These are phyloP conservation scores for Hippophae rhamnoides DNA, from an alignment of 306 rosid species.

Conservation along the genomic window DNA sequence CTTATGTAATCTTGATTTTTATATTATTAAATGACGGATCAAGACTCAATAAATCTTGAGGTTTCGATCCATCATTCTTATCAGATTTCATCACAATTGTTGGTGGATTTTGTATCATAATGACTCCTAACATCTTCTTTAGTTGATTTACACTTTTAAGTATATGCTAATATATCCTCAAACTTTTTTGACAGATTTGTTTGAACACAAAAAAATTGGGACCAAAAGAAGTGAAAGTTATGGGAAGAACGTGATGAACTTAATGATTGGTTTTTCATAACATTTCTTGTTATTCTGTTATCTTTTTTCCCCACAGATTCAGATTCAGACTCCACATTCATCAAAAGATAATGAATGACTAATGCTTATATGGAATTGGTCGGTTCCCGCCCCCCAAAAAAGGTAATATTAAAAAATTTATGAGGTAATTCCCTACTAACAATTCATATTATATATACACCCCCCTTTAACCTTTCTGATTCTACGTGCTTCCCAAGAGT, in stretches of 20 bases:
- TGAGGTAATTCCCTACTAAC: constrained; percentile 40
- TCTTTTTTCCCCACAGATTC: constrained; percentile 31
- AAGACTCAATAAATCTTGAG: no score
- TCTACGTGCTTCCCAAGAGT: constrained; percentile 37
- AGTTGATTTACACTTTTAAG: no score
- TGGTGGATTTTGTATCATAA: no score
- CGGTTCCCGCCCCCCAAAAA: constrained; percentile 55
- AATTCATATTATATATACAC: constrained; percentile 28
- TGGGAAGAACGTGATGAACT: constrained; percentile 62
- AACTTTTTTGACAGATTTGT: no score
- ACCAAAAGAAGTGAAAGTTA: constrained; percentile 35
- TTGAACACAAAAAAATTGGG: no score
- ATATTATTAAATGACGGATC: no score
- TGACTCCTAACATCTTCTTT: no score
- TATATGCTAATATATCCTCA: no score
- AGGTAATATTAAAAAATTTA: constrained; percentile 14
- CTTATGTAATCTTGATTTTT: no score
- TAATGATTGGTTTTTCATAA: constrained; percentile 5
- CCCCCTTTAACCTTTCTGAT: constrained; percentile 18
- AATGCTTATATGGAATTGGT: constrained; percentile 38
- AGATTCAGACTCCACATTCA: constrained; percentile 44
- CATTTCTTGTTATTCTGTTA: constrained; percentile 34
- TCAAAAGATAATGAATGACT: constrained; percentile 9
- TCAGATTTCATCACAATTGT: no score
- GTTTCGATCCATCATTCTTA: no score